A percentile compares a stretch with the other conserved stretches of the same genome.
Evolutionary conservation across 2,329 filamentous ascomycete genomes (phyloP).

Genomic region (Bretziella fagacearum): DNA sequence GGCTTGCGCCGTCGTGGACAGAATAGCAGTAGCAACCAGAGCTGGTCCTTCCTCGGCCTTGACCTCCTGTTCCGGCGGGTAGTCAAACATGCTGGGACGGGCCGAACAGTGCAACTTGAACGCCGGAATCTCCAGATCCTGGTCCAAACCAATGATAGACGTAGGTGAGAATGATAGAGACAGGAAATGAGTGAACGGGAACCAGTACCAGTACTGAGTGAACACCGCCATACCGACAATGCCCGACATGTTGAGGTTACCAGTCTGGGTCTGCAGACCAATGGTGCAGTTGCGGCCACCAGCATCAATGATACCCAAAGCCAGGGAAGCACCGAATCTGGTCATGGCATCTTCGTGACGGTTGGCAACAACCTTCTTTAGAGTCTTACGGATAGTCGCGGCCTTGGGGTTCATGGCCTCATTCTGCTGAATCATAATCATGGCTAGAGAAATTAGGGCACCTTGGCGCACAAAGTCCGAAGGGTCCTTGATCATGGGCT

Average conservation of each 20-base stretch:
- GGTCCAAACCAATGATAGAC: conserved; percentile 83
- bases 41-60: conserved; percentile 89
- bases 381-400: conserved; percentile 70
- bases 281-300: conserved; percentile 98
- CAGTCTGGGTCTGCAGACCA: conserved; percentile 89
- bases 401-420: conserved; percentile 98
- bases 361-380: conserved; percentile 86
- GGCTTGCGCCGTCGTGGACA: conserved; percentile 92
- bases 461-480: conserved; percentile 97
- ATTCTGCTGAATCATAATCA: conserved; percentile 99
- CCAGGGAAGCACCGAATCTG: conserved; percentile 89
- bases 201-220: conserved; percentile 99
- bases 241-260: conserved; percentile 95
- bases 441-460: conserved; percentile 79
- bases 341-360: conserved; percentile 98
- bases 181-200: conserved; percentile 94
- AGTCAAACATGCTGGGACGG: conserved; percentile 89
- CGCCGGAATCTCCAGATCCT: conserved; percentile 79
- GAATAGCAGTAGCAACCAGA: conserved; percentile 83
- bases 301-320: conserved; percentile 92
- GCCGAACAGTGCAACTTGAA: conserved; percentile 96
- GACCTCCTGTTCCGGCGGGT: conserved; percentile 88
- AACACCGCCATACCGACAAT: conserved; percentile 98
- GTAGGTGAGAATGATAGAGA: conserved; percentile 94
- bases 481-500: conserved; percentile 99